These are phyloP conservation scores for Hypoxylon trugodes DNA, from an alignment of 495 filamentous ascomycete species.

Conservation along the genomic window DNA sequence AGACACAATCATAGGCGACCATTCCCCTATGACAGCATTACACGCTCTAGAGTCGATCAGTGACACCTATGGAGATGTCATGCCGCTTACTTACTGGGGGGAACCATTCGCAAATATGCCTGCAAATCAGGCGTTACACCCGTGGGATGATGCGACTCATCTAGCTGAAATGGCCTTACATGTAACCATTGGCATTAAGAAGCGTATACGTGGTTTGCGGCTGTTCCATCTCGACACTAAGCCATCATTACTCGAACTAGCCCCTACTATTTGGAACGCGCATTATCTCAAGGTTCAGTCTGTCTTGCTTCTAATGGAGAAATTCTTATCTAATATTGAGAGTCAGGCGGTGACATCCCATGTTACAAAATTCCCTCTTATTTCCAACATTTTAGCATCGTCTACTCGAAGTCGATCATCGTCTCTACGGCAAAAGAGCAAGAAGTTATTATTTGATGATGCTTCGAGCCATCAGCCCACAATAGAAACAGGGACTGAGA, in stretches of 20 bases:
- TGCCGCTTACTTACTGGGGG: not conserved
- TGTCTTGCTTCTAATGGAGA: not conserved
- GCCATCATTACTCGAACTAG: constrained; percentile 52
- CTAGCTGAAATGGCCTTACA: constrained; percentile 49
- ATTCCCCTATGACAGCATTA: not conserved
- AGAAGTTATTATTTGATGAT: constrained; percentile 4
- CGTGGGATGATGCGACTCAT: constrained; percentile 34
- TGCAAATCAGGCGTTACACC: not conserved
- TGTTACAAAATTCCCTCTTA: constrained; percentile 21
- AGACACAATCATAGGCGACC: not conserved
- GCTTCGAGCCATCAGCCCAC: not conserved
- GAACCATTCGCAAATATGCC: not conserved
- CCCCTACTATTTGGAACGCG: constrained; percentile 56
- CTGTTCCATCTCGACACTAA: constrained; percentile 13
- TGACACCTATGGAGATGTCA: not conserved
- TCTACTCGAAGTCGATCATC: constrained; percentile 30
- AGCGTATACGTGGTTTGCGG: constrained; percentile 34
- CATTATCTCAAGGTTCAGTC: constrained; percentile 51
- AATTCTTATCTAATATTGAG: constrained; percentile 28
- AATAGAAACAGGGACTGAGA: not conserved
- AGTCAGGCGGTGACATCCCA: constrained; percentile 36
- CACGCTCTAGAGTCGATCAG: constrained; percentile 11
- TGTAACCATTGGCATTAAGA: constrained; percentile 46
- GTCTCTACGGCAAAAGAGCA: constrained; percentile 31
- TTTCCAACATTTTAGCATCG: constrained; percentile 40